phyloP scores from a whole-genome alignment of 192 early-diverging fungal species.

The Allomyces macrogynus region DNA sequence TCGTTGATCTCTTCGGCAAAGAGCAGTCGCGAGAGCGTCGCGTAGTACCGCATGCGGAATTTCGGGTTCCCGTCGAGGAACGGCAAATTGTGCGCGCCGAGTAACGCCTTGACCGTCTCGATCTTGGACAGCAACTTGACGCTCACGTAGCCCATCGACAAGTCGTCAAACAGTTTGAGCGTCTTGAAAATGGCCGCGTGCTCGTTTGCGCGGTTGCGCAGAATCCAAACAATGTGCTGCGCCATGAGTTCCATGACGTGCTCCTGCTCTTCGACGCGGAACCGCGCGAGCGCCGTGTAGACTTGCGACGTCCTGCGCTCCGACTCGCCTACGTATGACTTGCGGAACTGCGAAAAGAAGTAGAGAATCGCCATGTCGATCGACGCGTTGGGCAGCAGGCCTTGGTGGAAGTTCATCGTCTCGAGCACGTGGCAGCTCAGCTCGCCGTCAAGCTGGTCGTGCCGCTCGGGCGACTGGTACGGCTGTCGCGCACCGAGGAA shows the following conservation, averaged over 20 bases:
- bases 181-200: conserved; percentile 37
- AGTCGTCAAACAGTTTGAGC: conserved; percentile 52
- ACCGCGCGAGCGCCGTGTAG: conserved; percentile 36
- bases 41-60: conserved; percentile 48
- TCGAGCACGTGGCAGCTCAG: conserved; percentile 43
- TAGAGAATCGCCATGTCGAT: conserved; percentile 63
- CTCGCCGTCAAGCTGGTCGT: conserved; percentile 59
- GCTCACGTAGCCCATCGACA: conserved; percentile 41
- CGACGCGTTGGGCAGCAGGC: conserved; percentile 18
- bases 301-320: conserved; percentile 35
- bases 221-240: conserved; percentile 28
- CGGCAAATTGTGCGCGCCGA: conserved; percentile 45
- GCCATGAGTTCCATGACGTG: conserved; percentile 14
- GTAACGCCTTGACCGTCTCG: conserved; percentile 40
- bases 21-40: conserved; percentile 51
- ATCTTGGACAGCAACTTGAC: conserved; percentile 58
- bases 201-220: conserved; percentile 35
- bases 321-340: conserved; percentile 61
- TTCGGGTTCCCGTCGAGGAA: conserved; percentile 41
- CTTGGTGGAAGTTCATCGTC: conserved; percentile 44
- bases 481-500: conserved; percentile 49
- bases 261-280: conserved; percentile 42
- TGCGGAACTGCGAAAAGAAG: conserved; percentile 55
- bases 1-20: conserved; percentile 19
- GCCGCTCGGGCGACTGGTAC: conserved; percentile 52